phyloP scores from a whole-genome alignment of 768 basidiomycete genomes.

The Suillus subluteus region DNA sequence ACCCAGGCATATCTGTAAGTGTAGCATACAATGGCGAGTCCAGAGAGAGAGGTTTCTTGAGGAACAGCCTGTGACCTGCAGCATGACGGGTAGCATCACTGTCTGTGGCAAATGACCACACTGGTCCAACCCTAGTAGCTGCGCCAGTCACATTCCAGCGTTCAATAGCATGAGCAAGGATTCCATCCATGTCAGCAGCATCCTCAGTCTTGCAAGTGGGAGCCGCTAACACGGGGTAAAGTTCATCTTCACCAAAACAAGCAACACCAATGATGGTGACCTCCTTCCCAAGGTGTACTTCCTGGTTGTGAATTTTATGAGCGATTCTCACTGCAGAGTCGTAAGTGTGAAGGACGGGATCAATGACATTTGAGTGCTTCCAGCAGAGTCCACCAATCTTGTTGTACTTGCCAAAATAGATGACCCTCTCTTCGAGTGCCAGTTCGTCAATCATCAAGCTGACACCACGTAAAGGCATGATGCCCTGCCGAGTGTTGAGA shows the following conservation, averaged over 20 bases:
- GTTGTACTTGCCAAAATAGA: constrained; percentile 12
- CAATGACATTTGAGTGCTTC: neutral
- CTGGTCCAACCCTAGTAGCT: constrained; percentile 1
- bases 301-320: neutral
- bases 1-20: constrained; percentile 9
- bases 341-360: constrained; percentile 2
- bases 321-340: neutral
- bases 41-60: neutral
- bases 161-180: neutral
- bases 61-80: constrained; percentile 13
- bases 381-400: constrained; percentile 17
- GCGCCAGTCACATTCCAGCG: neutral
- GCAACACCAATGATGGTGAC: constrained; percentile 14
- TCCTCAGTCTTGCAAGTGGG: constrained; percentile 19
- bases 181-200: neutral
- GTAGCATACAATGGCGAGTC: neutral
- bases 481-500: neutral
- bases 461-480: neutral
- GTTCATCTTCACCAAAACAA: constrained; percentile 7
- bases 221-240: constrained; percentile 16
- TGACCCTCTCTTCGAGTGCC: constrained; percentile 16
- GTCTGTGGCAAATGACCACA: constrained; percentile 20
- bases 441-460: constrained; percentile 19
- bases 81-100: constrained; percentile 16
- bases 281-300: constrained; percentile 18